Conservation (phyloP, 164 flowering plant species). For the Malania oleifera region DNA sequence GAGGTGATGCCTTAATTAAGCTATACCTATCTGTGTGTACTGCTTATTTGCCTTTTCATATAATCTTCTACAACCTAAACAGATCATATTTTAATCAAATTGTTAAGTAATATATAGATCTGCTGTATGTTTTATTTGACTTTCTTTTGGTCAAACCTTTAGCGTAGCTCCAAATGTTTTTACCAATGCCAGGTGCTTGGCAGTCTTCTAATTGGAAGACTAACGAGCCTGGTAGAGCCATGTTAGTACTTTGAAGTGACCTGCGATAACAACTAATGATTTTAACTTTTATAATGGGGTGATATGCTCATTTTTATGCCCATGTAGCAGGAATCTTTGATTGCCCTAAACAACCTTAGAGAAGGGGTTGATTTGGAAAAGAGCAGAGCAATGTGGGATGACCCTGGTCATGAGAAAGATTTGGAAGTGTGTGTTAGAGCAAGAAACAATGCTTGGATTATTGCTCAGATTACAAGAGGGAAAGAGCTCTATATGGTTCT, state of each 20-base stretch:
- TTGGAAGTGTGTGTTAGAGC: slow-evolving; percentile 84
- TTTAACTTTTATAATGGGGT: background rate
- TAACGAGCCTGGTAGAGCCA: background rate
- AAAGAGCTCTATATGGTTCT: slow-evolving; percentile 92
- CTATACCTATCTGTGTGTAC: too few species aligned
- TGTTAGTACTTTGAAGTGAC: too few species aligned
- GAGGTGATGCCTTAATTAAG: too few species aligned
- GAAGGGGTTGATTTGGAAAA: slow-evolving; percentile 86
- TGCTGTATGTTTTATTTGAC: background rate
- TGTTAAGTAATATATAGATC: background rate
- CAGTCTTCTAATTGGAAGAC: background rate
- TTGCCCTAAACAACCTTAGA: slow-evolving; percentile 69
- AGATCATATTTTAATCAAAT: too few species aligned
- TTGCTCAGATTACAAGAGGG: slow-evolving; percentile 70
- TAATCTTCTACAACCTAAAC: too few species aligned
- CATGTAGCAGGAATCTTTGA: slow-evolving; percentile 64
- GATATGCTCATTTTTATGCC: background rate
- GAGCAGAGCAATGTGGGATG: slow-evolving; percentile 47
- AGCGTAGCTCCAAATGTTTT: background rate
- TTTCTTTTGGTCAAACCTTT: background rate
- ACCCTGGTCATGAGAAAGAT: slow-evolving; percentile 55
- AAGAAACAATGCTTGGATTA: slow-evolving; percentile 86
- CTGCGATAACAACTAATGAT: background rate
- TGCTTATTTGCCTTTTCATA: too few species aligned
- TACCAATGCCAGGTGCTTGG: background rate